Conservation (phyloP, 2,329 filamentous ascomycete species). For the Calycina marina region DNA sequence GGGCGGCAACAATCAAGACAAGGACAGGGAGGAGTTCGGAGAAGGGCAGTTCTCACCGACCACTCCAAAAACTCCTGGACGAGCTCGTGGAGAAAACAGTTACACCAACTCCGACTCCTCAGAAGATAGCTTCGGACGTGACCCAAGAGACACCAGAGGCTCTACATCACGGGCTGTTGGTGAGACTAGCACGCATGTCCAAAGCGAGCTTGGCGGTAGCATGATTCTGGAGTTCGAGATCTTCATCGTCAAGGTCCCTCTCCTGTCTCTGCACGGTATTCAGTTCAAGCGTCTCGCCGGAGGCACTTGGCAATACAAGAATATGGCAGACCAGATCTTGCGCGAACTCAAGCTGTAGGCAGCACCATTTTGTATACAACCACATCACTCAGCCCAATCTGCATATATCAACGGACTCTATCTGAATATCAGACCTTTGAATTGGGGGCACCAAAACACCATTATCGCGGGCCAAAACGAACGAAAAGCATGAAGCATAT, state of each 20-base stretch:
- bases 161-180: constrained; percentile 50
- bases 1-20: constrained; percentile 32
- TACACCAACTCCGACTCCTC: constrained; percentile 81
- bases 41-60: constrained; percentile 40
- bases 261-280: constrained; percentile 84
- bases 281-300: constrained; percentile 96
- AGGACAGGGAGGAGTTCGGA: constrained; percentile 57
- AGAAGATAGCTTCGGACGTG: constrained; percentile 53
- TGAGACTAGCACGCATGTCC: constrained; percentile 84
- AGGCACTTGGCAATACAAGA: constrained; percentile 97
- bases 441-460: no score
- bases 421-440: no score
- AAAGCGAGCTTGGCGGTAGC: constrained; percentile 73
- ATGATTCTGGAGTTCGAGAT: constrained; percentile 88
- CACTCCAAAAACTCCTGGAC: constrained; percentile 26
- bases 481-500: no score
- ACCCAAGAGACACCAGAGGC: constrained; percentile 34
- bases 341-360: constrained; percentile 70
- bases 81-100: constrained; percentile 44
- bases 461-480: no score
- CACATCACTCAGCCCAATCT: no score
- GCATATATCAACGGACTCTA: no score
- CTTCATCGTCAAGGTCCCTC: constrained; percentile 90
- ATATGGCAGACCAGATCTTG: constrained; percentile 92
- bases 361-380: no score